Conservation (phyloP, 169 alveolate species). For the Neospora caninum region DNA sequence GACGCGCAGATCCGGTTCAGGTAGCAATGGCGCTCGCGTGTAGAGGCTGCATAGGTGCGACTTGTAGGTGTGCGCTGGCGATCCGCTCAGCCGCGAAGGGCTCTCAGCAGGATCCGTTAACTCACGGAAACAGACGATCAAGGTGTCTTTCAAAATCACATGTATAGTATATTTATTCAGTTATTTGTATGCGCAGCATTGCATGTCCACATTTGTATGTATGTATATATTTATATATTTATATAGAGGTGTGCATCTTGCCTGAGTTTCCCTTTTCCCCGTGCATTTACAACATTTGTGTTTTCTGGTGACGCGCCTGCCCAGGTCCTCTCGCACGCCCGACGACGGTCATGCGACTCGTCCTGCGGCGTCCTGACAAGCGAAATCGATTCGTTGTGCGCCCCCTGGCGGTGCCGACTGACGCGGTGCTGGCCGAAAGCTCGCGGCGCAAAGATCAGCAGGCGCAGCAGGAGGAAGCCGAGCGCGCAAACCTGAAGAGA, state of each 20-base stretch:
- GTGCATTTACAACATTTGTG: neutral
- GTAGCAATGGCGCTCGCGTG: no score
- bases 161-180: neutral
- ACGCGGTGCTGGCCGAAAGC: neutral
- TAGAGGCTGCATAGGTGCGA: no score
- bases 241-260: no score
- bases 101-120: no score
- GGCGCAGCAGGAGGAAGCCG: neutral
- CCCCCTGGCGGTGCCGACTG: neutral
- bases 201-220: neutral
- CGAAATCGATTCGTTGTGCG: neutral
- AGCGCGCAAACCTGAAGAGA: neutral
- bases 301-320: neutral
- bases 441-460: constrained; percentile 4
- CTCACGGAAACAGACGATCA: no score
- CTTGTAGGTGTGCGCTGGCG: no score
- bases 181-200: neutral
- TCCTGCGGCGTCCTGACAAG: neutral
- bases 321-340: neutral
- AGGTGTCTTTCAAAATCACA: no score
- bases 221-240: neutral
- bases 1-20: no score
- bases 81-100: no score
- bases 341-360: neutral
- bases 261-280: no score